phyloP scores from a whole-genome alignment of 441 rosid genomes.

The Melianthus villosus region DNA sequence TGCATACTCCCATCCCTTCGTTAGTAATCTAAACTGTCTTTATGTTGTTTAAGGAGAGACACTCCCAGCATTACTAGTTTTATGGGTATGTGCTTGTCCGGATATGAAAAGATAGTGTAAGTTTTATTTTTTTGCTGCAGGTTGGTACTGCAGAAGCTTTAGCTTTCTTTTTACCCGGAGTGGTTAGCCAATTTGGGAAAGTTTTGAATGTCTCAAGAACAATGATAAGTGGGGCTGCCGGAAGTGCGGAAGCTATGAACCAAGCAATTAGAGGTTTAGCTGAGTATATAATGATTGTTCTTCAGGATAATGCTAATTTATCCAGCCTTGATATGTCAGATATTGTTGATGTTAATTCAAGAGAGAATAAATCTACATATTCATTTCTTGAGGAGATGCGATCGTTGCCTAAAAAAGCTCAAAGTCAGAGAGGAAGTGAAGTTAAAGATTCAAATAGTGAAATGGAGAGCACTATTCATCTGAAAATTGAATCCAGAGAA shows the following conservation, averaged over 20 bases:
- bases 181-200: constrained; percentile 73
- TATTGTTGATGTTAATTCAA: constrained; percentile 20
- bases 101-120: too few species aligned
- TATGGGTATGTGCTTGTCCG: too few species aligned
- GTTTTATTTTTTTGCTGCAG: too few species aligned
- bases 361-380: constrained; percentile 26
- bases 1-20: too few species aligned
- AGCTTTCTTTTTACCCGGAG: constrained; percentile 95
- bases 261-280: constrained; percentile 81
- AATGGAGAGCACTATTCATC: constrained; percentile 12
- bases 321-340: constrained; percentile 19
- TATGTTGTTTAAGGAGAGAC: too few species aligned
- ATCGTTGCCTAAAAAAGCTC: constrained; percentile 30
- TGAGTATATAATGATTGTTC: constrained; percentile 83
- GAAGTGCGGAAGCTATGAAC: constrained; percentile 63
- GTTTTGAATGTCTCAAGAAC: constrained; percentile 60
- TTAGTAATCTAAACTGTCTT: too few species aligned
- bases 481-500: constrained; percentile 15
- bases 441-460: constrained; percentile 21
- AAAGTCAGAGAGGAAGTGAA: constrained; percentile 16
- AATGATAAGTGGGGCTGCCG: constrained; percentile 91
- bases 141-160: constrained; percentile 78
- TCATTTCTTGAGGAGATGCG: constrained; percentile 54
- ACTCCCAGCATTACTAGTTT: too few species aligned
- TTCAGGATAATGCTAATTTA: constrained; percentile 52